Conservation (phyloP, 2,329 filamentous ascomycete species). For the Capronia coronata region DNA sequence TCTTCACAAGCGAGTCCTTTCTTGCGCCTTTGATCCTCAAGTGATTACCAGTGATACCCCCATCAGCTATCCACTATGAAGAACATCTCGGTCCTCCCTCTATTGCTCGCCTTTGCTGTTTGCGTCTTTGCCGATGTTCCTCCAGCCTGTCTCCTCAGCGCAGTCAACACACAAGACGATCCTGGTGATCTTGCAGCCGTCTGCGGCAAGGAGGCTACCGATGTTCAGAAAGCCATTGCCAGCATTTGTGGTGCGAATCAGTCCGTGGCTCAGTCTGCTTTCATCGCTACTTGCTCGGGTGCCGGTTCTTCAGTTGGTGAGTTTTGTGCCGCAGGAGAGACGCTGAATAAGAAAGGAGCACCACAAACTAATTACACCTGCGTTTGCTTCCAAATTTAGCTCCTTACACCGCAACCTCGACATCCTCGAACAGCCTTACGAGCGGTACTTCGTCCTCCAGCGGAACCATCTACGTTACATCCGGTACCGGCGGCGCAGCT, state of each 20-base stretch:
- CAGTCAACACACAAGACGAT: slow-evolving; percentile 39
- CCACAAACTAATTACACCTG: too few species aligned
- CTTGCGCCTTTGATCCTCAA: too few species aligned
- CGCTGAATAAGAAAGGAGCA: too few species aligned
- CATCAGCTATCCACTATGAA: slow-evolving; percentile 18
- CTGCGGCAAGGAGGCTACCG: slow-evolving; percentile 34
- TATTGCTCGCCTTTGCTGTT: slow-evolving; percentile 37
- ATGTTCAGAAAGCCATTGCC: slow-evolving; percentile 35
- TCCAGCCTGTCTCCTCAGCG: slow-evolving; percentile 47
- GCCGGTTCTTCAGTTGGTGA: slow-evolving; percentile 40
- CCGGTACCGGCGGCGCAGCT: slow-evolving; percentile 17
- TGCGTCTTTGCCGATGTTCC: slow-evolving; percentile 42
- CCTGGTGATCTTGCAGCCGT: slow-evolving; percentile 37
- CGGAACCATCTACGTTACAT: slow-evolving; percentile 18
- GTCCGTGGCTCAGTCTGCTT: slow-evolving; percentile 36
- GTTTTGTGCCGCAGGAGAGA: slow-evolving; percentile 7
- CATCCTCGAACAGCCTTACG: slow-evolving; percentile 23
- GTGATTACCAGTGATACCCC: background rate
- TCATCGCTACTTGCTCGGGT: slow-evolving; percentile 35
- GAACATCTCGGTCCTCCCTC: slow-evolving; percentile 35
- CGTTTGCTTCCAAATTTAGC: slow-evolving; percentile 16
- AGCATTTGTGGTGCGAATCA: slow-evolving; percentile 33
- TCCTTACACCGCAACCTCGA: slow-evolving; percentile 32
- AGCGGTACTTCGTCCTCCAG: slow-evolving; percentile 27
- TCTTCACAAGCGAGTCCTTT: background rate